phyloP scores from a whole-genome alignment of 331 rosid species.

The Quercus tomentella region DNA sequence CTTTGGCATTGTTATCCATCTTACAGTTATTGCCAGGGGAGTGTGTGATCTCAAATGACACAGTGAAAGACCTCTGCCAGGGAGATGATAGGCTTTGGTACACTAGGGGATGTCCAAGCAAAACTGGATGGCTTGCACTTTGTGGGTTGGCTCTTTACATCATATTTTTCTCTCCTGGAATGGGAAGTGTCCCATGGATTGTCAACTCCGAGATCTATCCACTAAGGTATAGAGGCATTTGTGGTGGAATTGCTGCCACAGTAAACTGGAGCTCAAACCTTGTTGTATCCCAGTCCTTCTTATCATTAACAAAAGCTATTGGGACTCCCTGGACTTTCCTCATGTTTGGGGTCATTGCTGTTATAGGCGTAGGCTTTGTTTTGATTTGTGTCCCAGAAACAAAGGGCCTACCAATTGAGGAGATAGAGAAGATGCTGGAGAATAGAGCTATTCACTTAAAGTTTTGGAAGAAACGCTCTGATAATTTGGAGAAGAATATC shows the following conservation, averaged over 20 bases:
- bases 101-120: conserved; percentile 65
- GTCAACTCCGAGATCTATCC: conserved; percentile 64
- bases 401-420: conserved; percentile 61
- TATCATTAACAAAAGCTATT: conserved; percentile 42
- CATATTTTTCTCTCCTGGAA: conserved; percentile 56
- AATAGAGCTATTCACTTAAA: conserved; percentile 22
- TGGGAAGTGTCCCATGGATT: conserved; percentile 67
- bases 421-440: conserved; percentile 58
- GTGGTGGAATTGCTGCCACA: conserved; percentile 68
- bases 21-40: conserved; percentile 56
- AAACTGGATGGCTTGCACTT: conserved; percentile 53
- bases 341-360: conserved; percentile 35
- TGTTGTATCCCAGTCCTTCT: conserved; percentile 50
- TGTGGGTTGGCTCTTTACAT: conserved; percentile 47
- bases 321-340: conserved; percentile 61
- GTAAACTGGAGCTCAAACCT: conserved; percentile 54
- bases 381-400: conserved; percentile 53
- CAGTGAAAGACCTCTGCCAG: conserved; percentile 23
- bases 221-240: conserved; percentile 46
- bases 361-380: conserved; percentile 37
- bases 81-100: conserved; percentile 41
- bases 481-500: neutral
- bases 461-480: conserved; percentile 36
- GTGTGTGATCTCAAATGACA: conserved; percentile 38
- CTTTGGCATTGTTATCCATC: neutral